Conservation (phyloP, 2,329 filamentous ascomycete genomes). For the Zymoseptoria brevis region DNA sequence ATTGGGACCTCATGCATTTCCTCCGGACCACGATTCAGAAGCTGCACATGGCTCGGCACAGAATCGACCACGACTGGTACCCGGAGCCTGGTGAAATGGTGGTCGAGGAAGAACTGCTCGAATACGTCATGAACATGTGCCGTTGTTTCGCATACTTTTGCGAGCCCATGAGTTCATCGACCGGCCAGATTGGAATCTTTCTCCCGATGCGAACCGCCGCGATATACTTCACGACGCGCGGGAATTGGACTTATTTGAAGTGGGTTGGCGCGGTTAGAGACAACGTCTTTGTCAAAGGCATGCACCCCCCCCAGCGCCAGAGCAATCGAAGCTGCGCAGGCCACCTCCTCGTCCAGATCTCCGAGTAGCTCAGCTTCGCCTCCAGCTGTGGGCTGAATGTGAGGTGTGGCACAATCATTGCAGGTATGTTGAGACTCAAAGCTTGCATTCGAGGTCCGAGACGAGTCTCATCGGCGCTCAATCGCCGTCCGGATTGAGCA, state of each 20-base stretch:
- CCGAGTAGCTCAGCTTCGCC: not conserved
- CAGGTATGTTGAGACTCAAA: not conserved
- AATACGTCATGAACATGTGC: constrained; percentile 22
- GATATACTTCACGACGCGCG: constrained; percentile 22
- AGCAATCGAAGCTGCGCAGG: not conserved
- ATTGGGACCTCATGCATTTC: constrained; percentile 26
- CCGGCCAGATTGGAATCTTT: constrained; percentile 26
- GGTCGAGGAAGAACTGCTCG: constrained; percentile 19
- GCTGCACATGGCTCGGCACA: constrained; percentile 16
- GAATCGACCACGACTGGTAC: constrained; percentile 15
- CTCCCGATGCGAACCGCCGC: constrained; percentile 23
- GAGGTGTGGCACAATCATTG: not conserved
- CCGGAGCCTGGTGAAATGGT: constrained; percentile 13
- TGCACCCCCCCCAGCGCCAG: constrained; percentile 18
- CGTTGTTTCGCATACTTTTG: constrained; percentile 23
- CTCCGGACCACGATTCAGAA: constrained; percentile 19
- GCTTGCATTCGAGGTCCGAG: not conserved
- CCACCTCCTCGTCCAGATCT: not conserved
- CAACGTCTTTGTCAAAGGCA: constrained; percentile 21
- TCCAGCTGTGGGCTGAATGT: not conserved
- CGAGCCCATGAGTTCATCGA: constrained; percentile 22
- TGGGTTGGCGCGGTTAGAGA: constrained; percentile 20
- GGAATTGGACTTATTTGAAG: constrained; percentile 19
- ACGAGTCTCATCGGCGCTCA: constrained; percentile 11
- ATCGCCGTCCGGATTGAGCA: constrained; percentile 27